Conservation (phyloP, 371 early-diverging fungal species). For the Smittium culicis region DNA sequence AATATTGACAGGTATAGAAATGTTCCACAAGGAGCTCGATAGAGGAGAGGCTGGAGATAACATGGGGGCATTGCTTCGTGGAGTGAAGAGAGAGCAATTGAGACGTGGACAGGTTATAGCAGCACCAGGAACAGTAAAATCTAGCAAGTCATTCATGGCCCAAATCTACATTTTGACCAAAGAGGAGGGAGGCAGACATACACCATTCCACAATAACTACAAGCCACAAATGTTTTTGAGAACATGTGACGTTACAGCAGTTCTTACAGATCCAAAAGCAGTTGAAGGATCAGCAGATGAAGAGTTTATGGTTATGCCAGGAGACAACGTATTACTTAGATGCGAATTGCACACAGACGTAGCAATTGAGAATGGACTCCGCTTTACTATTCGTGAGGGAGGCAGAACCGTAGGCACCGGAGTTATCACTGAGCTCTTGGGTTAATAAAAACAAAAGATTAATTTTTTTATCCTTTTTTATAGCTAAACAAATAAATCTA, state of each 20-base stretch:
- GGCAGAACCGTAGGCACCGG: conserved; percentile 96
- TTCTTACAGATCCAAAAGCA: conserved; percentile 59
- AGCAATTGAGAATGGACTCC: conserved; percentile 81
- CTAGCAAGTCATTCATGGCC: conserved; percentile 84
- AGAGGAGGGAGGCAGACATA: conserved; percentile 98
- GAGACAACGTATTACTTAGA: conserved; percentile 79
- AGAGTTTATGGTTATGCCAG: conserved; percentile 96
- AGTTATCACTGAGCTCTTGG: conserved; percentile 42
- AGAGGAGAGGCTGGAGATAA: conserved; percentile 96
- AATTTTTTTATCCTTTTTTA: background rate
- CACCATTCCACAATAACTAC: conserved; percentile 92
- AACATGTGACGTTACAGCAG: conserved; percentile 86
- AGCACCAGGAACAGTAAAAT: conserved; percentile 79
- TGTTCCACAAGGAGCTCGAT: conserved; percentile 98
- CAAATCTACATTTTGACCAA: conserved; percentile 89
- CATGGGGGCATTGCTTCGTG: conserved; percentile 92
- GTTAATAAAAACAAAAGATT: too few species aligned
- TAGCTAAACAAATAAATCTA: background rate
- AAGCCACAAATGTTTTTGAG: conserved; percentile 90
- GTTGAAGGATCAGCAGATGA: conserved; percentile 62
- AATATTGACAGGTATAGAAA: conserved; percentile 89
- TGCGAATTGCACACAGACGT: conserved; percentile 67
- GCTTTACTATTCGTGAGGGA: conserved; percentile 97
- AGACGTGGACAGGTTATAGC: conserved; percentile 89
- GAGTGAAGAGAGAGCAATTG: conserved; percentile 92